Percentiles rank a stretch among this genome's conserved stretches.
These are phyloP conservation scores for Acrodontium crateriforme DNA, from an alignment of 2,329 filamentous ascomycete species.

Conservation along the genomic window DNA sequence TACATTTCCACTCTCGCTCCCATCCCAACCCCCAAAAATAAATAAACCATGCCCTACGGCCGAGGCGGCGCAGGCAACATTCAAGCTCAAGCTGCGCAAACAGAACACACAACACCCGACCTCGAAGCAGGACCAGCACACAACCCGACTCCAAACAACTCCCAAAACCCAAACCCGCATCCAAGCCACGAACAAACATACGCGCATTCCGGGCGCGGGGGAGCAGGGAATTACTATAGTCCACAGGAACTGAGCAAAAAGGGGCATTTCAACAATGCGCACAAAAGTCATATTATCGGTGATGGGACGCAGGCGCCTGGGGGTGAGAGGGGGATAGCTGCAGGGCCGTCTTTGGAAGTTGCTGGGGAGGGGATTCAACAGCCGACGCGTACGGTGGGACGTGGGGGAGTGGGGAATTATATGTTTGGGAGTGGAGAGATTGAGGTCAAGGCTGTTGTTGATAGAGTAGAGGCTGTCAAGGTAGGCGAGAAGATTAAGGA, in stretches of 20 bases:
- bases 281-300: conserved; percentile 11
- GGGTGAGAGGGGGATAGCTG: background rate
- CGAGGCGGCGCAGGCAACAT: conserved; percentile 35
- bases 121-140: conserved; percentile 26
- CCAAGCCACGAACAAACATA: conserved; percentile 23
- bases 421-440: conserved; percentile 22
- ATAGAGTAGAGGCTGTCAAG: conserved; percentile 15
- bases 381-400: conserved; percentile 17
- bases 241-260: conserved; percentile 25
- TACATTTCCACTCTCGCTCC: background rate
- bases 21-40: background rate
- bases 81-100: conserved; percentile 13
- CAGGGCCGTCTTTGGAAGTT: background rate
- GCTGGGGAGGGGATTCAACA: conserved; percentile 10
- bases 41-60: conserved; percentile 13
- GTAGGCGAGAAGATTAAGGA: conserved; percentile 17
- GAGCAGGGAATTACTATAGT: conserved; percentile 34
- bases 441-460: conserved; percentile 17
- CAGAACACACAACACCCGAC: conserved; percentile 22
- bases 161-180: conserved; percentile 8
- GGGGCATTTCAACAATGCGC: conserved; percentile 23
- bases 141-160: conserved; percentile 27
- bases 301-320: conserved; percentile 7
- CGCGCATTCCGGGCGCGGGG: conserved; percentile 32
- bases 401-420: conserved; percentile 36